Evolutionary conservation across 495 filamentous ascomycete genomes (phyloP).

Genomic region (Letharia lupina): DNA sequence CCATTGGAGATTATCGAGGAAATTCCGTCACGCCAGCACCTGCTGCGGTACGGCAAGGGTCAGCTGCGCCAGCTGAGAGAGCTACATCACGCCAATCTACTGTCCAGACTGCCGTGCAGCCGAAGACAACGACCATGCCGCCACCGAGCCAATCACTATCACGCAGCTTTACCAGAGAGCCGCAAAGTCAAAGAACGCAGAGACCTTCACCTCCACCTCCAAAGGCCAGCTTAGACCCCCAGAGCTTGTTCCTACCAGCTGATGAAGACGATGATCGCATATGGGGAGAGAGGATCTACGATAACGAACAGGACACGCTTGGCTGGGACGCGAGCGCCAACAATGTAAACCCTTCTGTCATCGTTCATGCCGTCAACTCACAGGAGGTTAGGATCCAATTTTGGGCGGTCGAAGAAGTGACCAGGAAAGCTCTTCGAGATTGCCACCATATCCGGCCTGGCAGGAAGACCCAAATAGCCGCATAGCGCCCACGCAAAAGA

Average conservation of each 20-base stretch:
- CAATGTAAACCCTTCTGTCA: conserved; percentile 32
- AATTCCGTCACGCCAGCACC: conserved; percentile 32
- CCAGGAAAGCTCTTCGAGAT: conserved; percentile 22
- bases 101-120: conserved; percentile 11
- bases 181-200: conserved; percentile 19
- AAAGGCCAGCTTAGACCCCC: conserved; percentile 54
- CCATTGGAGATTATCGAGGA: conserved; percentile 62
- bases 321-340: conserved; percentile 71
- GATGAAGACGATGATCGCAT: conserved; percentile 58
- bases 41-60: conserved; percentile 29
- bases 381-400: conserved; percentile 24
- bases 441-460: conserved; percentile 30
- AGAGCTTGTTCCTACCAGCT: conserved; percentile 69
- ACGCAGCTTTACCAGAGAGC: conserved; percentile 21
- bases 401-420: conserved; percentile 34
- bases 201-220: conserved; percentile 40
- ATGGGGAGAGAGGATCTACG: conserved; percentile 75
- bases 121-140: conserved; percentile 21
- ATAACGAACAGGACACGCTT: conserved; percentile 62
- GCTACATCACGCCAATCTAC: conserved; percentile 28
- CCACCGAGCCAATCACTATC: conserved; percentile 32
- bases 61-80: conserved; percentile 33
- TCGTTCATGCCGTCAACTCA: conserved; percentile 15
- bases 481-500: conserved; percentile 57
- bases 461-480: conserved; percentile 29